Evolutionary conservation across 768 basidiomycete species (phyloP).

Genomic region (Rhizopogon salebrosus): DNA sequence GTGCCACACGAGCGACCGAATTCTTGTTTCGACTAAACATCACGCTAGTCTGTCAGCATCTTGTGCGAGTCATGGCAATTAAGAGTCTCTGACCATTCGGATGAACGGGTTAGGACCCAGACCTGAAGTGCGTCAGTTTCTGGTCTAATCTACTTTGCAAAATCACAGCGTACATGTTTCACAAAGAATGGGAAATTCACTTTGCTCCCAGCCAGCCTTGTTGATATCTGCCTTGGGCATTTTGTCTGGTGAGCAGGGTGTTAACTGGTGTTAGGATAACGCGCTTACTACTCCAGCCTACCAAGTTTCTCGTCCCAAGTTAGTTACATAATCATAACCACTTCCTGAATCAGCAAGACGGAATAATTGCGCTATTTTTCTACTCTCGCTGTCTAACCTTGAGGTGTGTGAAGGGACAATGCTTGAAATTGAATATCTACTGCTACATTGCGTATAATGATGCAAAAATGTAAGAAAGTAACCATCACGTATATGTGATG

Average conservation of each 20-base stretch:
- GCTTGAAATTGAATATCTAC: constrained; percentile 2
- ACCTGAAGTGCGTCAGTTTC: background rate
- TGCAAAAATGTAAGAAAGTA: background rate
- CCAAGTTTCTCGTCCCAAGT: background rate
- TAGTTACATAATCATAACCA: background rate
- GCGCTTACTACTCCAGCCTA: too few species aligned
- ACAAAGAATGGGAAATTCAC: constrained; percentile 90
- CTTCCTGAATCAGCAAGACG: background rate
- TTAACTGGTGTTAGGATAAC: background rate
- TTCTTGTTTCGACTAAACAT: constrained; percentile 88
- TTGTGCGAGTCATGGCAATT: constrained; percentile 1
- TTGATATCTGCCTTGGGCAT: constrained; percentile 92
- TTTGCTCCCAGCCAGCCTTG: constrained; percentile 92
- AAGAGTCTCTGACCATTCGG: constrained; percentile 66
- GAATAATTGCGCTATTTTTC: too few species aligned
- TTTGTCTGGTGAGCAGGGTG: background rate
- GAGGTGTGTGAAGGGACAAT: too few species aligned
- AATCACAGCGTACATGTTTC: constrained; percentile 67
- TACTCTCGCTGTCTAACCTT: too few species aligned
- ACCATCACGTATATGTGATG: constrained; percentile 43
- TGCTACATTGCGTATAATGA: constrained; percentile 1
- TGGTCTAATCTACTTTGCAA: background rate
- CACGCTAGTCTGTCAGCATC: background rate
- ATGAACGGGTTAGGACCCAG: constrained; percentile 70
- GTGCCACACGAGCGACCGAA: constrained; percentile 96